Percentiles rank a stretch among this genome's conserved stretches.
These are phyloP conservation scores for Carpediemonas membranifera DNA, from an alignment of 78 protist species.

Conservation along the genomic window DNA sequence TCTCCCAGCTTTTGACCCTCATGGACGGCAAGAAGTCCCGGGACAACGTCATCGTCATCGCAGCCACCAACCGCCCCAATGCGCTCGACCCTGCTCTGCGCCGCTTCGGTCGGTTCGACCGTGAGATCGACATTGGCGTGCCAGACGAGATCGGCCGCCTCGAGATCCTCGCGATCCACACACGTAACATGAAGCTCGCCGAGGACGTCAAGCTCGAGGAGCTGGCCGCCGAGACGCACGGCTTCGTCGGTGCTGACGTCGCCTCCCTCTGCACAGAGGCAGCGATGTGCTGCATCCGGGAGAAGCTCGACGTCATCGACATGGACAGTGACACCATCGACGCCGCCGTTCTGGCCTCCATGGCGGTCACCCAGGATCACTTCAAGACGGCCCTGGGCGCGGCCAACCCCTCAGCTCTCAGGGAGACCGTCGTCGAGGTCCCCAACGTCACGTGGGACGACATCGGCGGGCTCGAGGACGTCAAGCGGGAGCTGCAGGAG, in stretches of 20 bases:
- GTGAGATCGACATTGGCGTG: background rate
- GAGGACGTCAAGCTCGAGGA: conserved; percentile 5
- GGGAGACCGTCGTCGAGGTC: conserved; percentile 95
- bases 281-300: conserved; percentile 87
- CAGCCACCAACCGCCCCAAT: conserved; percentile 10
- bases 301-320: conserved; percentile 97
- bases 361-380: conserved; percentile 82
- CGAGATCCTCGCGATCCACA: background rate
- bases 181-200: background rate
- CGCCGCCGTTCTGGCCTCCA: conserved; percentile 87
- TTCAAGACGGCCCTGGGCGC: conserved; percentile 70
- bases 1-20: conserved; percentile 8
- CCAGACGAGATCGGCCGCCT: conserved; percentile 17
- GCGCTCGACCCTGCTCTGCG: conserved; percentile 13
- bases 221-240: conserved; percentile 9
- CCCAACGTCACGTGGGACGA: conserved; percentile 99
- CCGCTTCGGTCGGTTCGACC: conserved; percentile 8
- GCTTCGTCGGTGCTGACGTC: conserved; percentile 76
- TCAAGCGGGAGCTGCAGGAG: conserved; percentile 79
- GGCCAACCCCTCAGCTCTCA: conserved; percentile 95
- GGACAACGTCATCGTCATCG: conserved; percentile 17
- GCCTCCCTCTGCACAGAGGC: conserved; percentile 97
- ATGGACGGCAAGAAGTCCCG: conserved; percentile 7
- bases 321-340: conserved; percentile 95
- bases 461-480: conserved; percentile 97